Evolutionary conservation across 1,284 basidiomycete genomes (phyloP), one percentile per base, ranked within the genome.

Genomic region (Cystobasidium pallidum): DNA sequence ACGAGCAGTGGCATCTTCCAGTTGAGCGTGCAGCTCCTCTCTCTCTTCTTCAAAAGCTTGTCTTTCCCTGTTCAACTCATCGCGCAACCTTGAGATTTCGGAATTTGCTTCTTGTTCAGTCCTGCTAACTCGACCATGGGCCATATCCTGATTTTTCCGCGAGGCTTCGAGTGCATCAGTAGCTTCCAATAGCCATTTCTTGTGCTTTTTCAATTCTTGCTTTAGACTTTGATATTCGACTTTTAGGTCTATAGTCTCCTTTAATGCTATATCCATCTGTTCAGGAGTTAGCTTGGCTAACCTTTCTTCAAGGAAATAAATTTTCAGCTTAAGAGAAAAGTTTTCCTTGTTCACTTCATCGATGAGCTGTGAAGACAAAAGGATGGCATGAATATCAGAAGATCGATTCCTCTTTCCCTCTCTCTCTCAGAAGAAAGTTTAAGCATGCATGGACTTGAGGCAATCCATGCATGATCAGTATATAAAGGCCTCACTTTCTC

Each of bases 261-360:
- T 92, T 59, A 94, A 86, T 1, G 91, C 91, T 6, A 89, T 88
- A 78, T 95, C 90, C 80, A 94, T 89, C 77, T 94, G 91, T 80
- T 95, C 93, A 0, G 93, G 92, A 0, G 92, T 91, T 72, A 94
- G 87, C 78, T 90, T 88, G 1, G 80, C 79, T 17, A 96, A 86
- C 34, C 91, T 89, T 78, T 95, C 92, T 80, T 95, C 91, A 61
- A 94, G 86, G 80, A 95, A 94, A 80, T 94, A 92, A 4, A 95
- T 91, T 75, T 92, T 91, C 66, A 95, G 86, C 80, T 96, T 94
- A 79, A 96, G 88, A 78, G 90, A 91, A 82, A 95, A 95, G 83
- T 94, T 93, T 81, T 96, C 92, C 81, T 94, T 94, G 84, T 94
- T 94, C 77, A 94, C 85, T 75, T 88, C 88, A 82, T 96, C 92